Percentiles rank a stretch among this genome's conserved stretches.
These are phyloP conservation scores for Epichloe hybrida DNA, from an alignment of 2,329 filamentous ascomycete species.

Conservation along the genomic window DNA sequence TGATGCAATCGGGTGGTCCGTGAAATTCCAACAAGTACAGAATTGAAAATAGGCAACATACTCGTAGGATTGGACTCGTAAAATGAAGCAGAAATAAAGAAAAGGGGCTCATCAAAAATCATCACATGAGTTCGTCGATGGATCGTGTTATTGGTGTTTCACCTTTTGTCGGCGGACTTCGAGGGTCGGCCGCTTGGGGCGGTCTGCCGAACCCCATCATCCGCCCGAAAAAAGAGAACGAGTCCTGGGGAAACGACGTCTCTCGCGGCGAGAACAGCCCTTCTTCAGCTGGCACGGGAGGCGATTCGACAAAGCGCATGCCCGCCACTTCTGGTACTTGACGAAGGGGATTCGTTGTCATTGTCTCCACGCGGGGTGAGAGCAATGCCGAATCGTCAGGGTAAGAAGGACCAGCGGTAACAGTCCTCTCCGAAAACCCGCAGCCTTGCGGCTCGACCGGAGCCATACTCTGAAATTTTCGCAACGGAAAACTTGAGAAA, in stretches of 20 bases:
- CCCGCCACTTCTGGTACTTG: slow-evolving; percentile 29
- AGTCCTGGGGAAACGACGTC: slow-evolving; percentile 36
- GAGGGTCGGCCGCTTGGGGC: slow-evolving; percentile 45
- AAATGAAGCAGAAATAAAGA: not conserved
- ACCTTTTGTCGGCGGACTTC: slow-evolving; percentile 62
- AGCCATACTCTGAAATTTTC: slow-evolving; percentile 3
- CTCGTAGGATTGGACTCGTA: not conserved
- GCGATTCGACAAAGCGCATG: slow-evolving; percentile 39
- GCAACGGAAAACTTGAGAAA: slow-evolving; percentile 3
- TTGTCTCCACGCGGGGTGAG: slow-evolving; percentile 59
- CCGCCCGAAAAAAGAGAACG: slow-evolving; percentile 37
- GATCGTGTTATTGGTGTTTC: slow-evolving; percentile 64
- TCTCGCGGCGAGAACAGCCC: slow-evolving; percentile 40
- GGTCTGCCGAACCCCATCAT: slow-evolving; percentile 33
- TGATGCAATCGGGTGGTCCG: not conserved
- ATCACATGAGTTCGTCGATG: slow-evolving; percentile 63
- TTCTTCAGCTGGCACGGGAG: slow-evolving; percentile 37
- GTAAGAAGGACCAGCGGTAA: slow-evolving; percentile 20
- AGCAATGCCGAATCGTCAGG: slow-evolving; percentile 43
- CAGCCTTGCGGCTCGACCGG: slow-evolving; percentile 7
- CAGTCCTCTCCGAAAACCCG: slow-evolving; percentile 19
- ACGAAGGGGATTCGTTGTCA: slow-evolving; percentile 55
- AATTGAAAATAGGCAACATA: not conserved
- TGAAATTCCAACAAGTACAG: not conserved
- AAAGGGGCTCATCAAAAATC: not conserved